Conservation (phyloP, 441 rosid genomes). For the Aquilaria agallochum region DNA sequence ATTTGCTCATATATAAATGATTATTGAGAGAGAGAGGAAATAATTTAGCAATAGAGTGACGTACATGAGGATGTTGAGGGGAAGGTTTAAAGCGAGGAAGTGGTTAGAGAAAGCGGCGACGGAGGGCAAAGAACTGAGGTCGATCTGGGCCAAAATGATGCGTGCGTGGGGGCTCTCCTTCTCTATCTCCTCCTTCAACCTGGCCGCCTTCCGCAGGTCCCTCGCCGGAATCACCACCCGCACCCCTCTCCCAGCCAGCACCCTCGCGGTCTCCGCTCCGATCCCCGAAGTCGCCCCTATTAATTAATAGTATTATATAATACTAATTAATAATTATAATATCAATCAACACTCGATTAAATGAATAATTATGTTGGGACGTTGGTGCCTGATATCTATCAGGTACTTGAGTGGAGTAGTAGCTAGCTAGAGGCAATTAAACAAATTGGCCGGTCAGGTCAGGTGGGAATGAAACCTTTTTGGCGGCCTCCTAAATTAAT, state of each 20-base stretch:
- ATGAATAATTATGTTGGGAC: too few relatives aligned
- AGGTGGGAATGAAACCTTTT: too few relatives aligned
- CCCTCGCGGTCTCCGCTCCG: conserved; percentile 87
- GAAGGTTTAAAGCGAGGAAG: conserved; percentile 65
- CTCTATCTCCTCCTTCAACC: conserved; percentile 48
- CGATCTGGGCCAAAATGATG: conserved; percentile 55
- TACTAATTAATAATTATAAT: too few relatives aligned
- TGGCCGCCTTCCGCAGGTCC: conserved; percentile 63
- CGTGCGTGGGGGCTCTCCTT: conserved; percentile 62
- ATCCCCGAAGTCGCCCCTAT: conserved; percentile 93
- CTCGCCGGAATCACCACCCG: conserved; percentile 79
- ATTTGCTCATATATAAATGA: too few relatives aligned
- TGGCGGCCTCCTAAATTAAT: too few relatives aligned
- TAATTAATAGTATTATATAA: too few relatives aligned
- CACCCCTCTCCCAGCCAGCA: conserved; percentile 75
- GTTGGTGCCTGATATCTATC: too few relatives aligned
- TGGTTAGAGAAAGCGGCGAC: conserved; percentile 58
- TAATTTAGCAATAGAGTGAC: conserved; percentile 12
- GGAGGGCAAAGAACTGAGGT: conserved; percentile 82
- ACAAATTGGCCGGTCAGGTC: too few relatives aligned
- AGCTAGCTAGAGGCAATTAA: too few relatives aligned
- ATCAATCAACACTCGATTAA: too few relatives aligned
- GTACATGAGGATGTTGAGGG: conserved; percentile 87
- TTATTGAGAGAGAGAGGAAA: too few relatives aligned
- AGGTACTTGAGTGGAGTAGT: too few relatives aligned